phyloP scores from a whole-genome alignment of 1,284 basidiomycete genomes.

The Melampsora larici-populina region DNA sequence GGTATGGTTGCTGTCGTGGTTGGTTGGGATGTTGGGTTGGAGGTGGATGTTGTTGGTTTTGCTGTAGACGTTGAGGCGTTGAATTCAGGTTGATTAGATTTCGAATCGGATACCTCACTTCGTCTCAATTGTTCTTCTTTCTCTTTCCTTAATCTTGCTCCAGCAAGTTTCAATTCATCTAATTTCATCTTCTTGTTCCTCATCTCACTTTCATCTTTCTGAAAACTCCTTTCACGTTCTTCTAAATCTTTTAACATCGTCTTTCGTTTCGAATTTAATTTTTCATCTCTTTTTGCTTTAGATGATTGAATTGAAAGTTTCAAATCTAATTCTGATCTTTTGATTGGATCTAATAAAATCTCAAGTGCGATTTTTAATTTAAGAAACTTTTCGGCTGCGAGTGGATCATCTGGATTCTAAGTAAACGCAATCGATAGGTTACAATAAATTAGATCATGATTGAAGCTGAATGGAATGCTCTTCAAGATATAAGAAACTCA shows the following conservation, averaged over 20 bases:
- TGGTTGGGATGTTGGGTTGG: background rate
- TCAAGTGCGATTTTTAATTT: conserved; percentile 26
- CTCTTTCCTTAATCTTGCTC: conserved; percentile 15
- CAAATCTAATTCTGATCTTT: conserved; percentile 27
- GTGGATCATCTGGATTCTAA: conserved; percentile 38
- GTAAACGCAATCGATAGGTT: background rate
- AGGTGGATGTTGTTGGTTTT: no score
- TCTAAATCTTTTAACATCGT: conserved; percentile 8
- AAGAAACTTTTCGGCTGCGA: conserved; percentile 39
- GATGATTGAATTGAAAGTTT: conserved; percentile 24
- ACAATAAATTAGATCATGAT: background rate
- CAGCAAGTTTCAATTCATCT: conserved; percentile 38
- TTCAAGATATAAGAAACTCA: background rate
- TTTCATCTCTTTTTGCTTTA: conserved; percentile 1
- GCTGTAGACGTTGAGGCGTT: background rate
- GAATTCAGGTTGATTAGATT: background rate
- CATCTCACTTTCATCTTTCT: conserved; percentile 6
- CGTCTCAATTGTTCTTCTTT: background rate
- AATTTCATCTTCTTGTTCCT: conserved; percentile 21
- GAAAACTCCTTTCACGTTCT: conserved; percentile 17
- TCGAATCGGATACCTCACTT: no score
- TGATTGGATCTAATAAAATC: conserved; percentile 24
- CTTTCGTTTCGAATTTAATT: conserved; percentile 29
- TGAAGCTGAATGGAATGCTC: background rate
- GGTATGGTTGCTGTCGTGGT: background rate